These are phyloP conservation scores for Marasmius fiardii DNA, from an alignment of 1,284 basidiomycete genomes.

Conservation along the genomic window DNA sequence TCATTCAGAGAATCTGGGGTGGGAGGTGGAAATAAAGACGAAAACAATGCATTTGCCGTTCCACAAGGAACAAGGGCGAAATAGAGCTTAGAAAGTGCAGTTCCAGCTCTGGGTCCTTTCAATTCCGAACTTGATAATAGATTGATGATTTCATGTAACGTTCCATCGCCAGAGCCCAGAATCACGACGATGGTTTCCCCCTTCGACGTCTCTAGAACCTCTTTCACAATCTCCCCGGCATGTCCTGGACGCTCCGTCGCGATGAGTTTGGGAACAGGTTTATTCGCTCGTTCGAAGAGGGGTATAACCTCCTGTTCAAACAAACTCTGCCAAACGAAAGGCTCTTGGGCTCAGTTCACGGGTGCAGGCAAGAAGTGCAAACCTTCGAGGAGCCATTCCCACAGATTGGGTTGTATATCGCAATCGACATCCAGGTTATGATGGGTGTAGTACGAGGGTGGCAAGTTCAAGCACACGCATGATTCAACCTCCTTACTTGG, in stretches of 20 bases:
- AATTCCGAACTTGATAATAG: slow-evolving; percentile 38
- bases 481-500: too few species aligned
- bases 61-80: slow-evolving; percentile 75
- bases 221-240: slow-evolving; percentile 52
- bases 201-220: slow-evolving; percentile 31
- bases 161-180: slow-evolving; percentile 87
- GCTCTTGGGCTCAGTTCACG: neutral
- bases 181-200: slow-evolving; percentile 47
- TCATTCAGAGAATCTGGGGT: slow-evolving; percentile 21
- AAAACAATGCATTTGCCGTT: slow-evolving; percentile 93
- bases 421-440: slow-evolving; percentile 26
- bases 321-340: slow-evolving; percentile 30
- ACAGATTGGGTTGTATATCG: slow-evolving; percentile 45
- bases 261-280: slow-evolving; percentile 36
- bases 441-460: neutral
- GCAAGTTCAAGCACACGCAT: too few species aligned
- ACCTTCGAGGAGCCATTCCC: slow-evolving; percentile 28
- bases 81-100: slow-evolving; percentile 23
- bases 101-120: slow-evolving; percentile 18
- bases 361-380: neutral
- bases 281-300: slow-evolving; percentile 44
- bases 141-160: slow-evolving; percentile 82
- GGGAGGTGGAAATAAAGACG: slow-evolving; percentile 51
- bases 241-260: slow-evolving; percentile 54
- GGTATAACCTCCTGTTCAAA: slow-evolving; percentile 63